Evolutionary conservation across 2,329 filamentous ascomycete species (phyloP).

Genomic region (Talaromyces sp.): DNA sequence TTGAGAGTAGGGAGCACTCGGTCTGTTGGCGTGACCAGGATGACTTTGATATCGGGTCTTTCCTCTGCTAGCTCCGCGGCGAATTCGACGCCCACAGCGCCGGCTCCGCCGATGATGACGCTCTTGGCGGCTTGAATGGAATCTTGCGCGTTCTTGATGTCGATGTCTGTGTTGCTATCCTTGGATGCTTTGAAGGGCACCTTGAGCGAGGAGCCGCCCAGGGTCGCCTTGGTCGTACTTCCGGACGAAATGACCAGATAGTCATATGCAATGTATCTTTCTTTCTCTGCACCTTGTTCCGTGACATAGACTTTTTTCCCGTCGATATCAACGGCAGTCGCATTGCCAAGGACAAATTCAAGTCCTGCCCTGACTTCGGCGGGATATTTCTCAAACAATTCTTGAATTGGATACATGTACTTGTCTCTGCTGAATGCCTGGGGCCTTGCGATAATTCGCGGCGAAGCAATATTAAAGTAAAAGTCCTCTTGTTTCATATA

Average conservation of each 20-base stretch:
- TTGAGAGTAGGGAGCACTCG: constrained; percentile 26
- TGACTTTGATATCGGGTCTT: constrained; percentile 33
- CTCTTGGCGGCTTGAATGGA: constrained; percentile 29
- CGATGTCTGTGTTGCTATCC: constrained; percentile 10
- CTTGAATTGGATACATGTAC: constrained; percentile 36
- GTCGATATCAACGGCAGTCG: constrained; percentile 36
- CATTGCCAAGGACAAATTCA: constrained; percentile 29
- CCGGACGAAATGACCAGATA: constrained; percentile 51
- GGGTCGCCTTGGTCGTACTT: constrained; percentile 30
- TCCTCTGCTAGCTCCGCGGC: constrained; percentile 39
- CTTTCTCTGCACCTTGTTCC: not conserved
- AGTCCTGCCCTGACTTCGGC: constrained; percentile 28
- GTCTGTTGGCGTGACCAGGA: constrained; percentile 23
- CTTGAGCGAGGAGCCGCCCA: constrained; percentile 1
- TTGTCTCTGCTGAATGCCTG: constrained; percentile 20
- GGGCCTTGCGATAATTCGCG: constrained; percentile 44
- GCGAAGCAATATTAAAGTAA: constrained; percentile 48
- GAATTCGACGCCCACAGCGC: constrained; percentile 40
- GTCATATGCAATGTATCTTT: constrained; percentile 35
- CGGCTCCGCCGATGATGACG: constrained; percentile 41
- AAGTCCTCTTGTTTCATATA: constrained; percentile 33
- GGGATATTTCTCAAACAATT: constrained; percentile 46
- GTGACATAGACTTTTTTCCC: constrained; percentile 36
- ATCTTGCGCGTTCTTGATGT: constrained; percentile 22
- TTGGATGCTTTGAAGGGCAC: constrained; percentile 7